Base-by-base conservation (phyloP, 1,284 basidiomycete species). In the Leccinum cinnamomeum region DNA sequence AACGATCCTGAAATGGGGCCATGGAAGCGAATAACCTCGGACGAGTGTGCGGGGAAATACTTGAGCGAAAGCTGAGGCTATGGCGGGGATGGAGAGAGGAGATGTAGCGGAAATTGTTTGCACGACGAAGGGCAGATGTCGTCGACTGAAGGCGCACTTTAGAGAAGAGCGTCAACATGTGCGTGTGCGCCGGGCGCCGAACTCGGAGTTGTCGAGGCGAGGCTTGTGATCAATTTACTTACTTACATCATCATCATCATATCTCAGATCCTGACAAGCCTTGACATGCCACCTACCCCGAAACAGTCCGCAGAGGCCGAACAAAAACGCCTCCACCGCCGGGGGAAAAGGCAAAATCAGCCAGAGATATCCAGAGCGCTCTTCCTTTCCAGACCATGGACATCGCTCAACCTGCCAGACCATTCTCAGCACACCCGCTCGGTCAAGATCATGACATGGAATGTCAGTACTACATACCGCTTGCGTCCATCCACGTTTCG, bases 381-480 rank as follows among this genome's bases (percentile, higher is more conserved):
- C 37, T 82, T 88, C 41, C 62, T 84, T 11, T 59, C 77, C 44
- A 79, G 90, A 58, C 74, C 76, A 62, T 91, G 89, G 89, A 67
- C 86, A 51, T 66, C 77, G 7, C 69, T 84, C 33, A 20, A 57
- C 10, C 35, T 14, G 2, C 58, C 18, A 2, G 25, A 28, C 18
- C 12, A 16, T 12, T 3, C 8, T n/a, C 53, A 59, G 44, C 66
- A 60, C 3, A 48, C 67, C 18, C 71, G 69, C 46, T 70, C 70
- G 23, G 64, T 85, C 60, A 88, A 80, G 70, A 72, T 93, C 60
- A 79, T 91, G 79, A 88, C 88, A 12, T 93, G 91, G 90, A 93
- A 93, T 79, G 90, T 92, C 62, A 62, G 89, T 86, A 37, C 35
- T 86, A 37, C 35, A 35, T 35, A 48, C 23, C 41, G 41, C 28